Base-by-base conservation (phyloP, 371 early-diverging fungal species). In the Aphelidium insulamus region DNA sequence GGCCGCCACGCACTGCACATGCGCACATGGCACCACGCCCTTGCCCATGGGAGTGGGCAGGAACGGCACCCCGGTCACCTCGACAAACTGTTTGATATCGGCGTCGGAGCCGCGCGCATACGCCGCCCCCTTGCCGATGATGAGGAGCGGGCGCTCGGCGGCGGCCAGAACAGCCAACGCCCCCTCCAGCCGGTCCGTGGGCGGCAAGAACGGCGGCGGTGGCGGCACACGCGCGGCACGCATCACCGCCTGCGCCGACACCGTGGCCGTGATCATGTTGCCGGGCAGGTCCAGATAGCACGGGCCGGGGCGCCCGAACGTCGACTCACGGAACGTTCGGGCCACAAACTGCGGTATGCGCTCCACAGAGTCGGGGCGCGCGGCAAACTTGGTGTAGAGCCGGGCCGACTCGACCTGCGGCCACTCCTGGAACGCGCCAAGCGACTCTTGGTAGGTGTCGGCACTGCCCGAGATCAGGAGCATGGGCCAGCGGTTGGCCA, bases 21-120 rank as follows among this genome's bases (percentile, higher is more conserved):
- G 69, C 2, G 29, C 30, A 35, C 79, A 79, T 1, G 69, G 42
- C 7, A 80, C 36, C 5, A 74, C 61, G 8, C 80, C 80, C 45
- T 77, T 80, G 25, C 66, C 80, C 79, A 78, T 77, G 4, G 79
- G 75, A 10, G 78, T 77, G 23, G 78, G 77, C 32, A 79, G 45
- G 36, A 79, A 77, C 12, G 79, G 78, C 18, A 66, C 53, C 24
- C 54, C 38, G 12, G 61, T 55, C 26, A 42, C 33, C 27, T 71
- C 67, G 6, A 76, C 52, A 10, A 79, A 40, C 22, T 49, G 44
- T 11, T 37, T 36, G 16, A 77, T 38, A 38, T 65, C 66, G n/a
- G 40, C 43, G 41, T 77, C 81, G 0, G 69, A n/a, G n/a, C n/a
- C 69, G 25, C 69, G 49, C 14, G 77, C 57, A 49, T 66, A 71